A percentile compares a stretch with the other conserved stretches of the same genome.
Conservation (phyloP, 192 early-diverging fungal genomes). For the Lobosporangium transversale region DNA sequence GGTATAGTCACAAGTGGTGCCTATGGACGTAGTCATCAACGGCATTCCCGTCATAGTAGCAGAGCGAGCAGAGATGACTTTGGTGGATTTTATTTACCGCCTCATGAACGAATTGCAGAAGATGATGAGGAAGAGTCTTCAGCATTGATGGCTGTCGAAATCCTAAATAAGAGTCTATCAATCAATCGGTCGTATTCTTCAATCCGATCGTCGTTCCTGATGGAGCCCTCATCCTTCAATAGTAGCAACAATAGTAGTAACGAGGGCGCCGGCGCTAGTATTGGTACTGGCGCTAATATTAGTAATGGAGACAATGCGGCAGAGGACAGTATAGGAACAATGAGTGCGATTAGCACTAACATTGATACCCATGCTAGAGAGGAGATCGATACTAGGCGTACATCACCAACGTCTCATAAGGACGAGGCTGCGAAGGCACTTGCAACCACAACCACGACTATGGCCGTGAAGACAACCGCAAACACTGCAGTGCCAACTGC, state of each 20-base stretch:
- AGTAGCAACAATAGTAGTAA: background rate
- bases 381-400: too few species aligned
- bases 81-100: slow-evolving; percentile 35
- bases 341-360: too few species aligned
- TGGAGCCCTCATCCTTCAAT: slow-evolving; percentile 36
- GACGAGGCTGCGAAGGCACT: too few species aligned
- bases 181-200: slow-evolving; percentile 49
- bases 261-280: slow-evolving; percentile 1
- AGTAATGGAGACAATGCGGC: too few species aligned
- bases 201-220: slow-evolving; percentile 48
- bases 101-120: slow-evolving; percentile 47
- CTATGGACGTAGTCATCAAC: slow-evolving; percentile 37
- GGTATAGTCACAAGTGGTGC: too few species aligned
- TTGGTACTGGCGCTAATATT: too few species aligned
- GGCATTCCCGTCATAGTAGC: slow-evolving; percentile 38
- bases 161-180: slow-evolving; percentile 47
- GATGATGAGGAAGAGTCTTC: slow-evolving; percentile 52
- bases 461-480: too few species aligned
- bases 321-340: too few species aligned
- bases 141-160: slow-evolving; percentile 42
- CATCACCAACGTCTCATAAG: too few species aligned
- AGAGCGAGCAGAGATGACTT: slow-evolving; percentile 52
- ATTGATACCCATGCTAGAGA: too few species aligned
- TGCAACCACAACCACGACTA: too few species aligned
- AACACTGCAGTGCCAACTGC: too few species aligned